Evolutionary conservation across 2,329 filamentous ascomycete species (phyloP), one percentile per base, ranked within the genome.

Genomic region (Dissoconium aciculare): DNA sequence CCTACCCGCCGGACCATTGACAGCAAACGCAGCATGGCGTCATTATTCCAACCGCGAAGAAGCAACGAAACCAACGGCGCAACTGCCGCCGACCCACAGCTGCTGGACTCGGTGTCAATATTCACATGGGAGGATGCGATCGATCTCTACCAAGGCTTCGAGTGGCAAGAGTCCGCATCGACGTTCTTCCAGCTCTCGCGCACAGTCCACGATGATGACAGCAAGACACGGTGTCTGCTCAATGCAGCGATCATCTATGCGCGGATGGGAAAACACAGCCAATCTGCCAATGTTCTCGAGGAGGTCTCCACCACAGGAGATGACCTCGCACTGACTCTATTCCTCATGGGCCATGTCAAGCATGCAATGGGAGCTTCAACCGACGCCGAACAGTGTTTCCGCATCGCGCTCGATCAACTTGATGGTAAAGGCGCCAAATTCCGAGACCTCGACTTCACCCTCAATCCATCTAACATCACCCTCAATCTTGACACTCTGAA

Each of bases 111-210:
- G 8, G 19, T 23, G 8, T n/a, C n/a, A n/a, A 8, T 23, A n/a
- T 23, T 23, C 19, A 23, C 8, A n/a, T 54, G 52, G 52, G 47
- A 54, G 26, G 51, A 54, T 25, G 50, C 49, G 10, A 38, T 39
- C 9, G 36, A 46, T 4, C 41, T 55, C 2, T 51, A 48, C 35
- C 39, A 52, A 23, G 40, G 35, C 24, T 50, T 43, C 33, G 51
- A 53, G 27, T 53, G 48, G 46, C 39, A 48, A 27, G 38, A 38
- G n/a, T 41, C 52, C n/a, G 41, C 9, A n/a, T 16, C 11, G 9
- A 31, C 32, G 11, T 54, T 54, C 36, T 24, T 32, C 5, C 17
- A 37, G 8, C 40, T 54, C 4, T 41, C 44, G 5, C 28, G 32
- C 8, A 17, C 26, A 4, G 37, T 47, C 12, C 31, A 36, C 2